A percentile compares a stretch with the other conserved stretches of the same genome.
phyloP scores from a whole-genome alignment of 371 early-diverging fungal genomes.

The Gilbertella persicaria region DNA sequence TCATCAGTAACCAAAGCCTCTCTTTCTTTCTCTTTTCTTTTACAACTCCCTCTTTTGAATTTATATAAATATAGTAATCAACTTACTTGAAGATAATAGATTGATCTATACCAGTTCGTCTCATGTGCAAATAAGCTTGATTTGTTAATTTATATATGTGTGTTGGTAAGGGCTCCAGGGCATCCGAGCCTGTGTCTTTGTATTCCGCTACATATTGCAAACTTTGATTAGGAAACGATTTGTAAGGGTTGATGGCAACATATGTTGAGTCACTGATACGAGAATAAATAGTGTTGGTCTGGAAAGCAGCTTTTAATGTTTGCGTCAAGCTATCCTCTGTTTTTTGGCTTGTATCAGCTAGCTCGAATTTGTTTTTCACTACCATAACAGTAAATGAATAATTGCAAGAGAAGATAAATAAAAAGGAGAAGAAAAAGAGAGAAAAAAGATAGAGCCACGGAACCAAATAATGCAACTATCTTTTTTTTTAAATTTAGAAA shows the following conservation, averaged over 20 bases:
- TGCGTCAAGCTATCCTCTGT: slow-evolving; percentile 21
- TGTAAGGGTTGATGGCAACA: slow-evolving; percentile 65
- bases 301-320: slow-evolving; percentile 29
- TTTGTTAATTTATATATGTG: slow-evolving; percentile 85
- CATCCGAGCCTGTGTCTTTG: slow-evolving; percentile 66
- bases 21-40: neutral
- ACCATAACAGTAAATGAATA: slow-evolving; percentile 1
- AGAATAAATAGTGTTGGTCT: slow-evolving; percentile 61
- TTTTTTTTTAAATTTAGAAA: too few species aligned
- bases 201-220: slow-evolving; percentile 78
- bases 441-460: too few species aligned
- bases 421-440: neutral
- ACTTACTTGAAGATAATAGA: slow-evolving; percentile 75
- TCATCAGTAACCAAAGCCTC: too few species aligned
- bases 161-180: slow-evolving; percentile 54
- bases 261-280: slow-evolving; percentile 62
- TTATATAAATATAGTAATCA: slow-evolving; percentile 25
- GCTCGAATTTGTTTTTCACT: slow-evolving; percentile 5
- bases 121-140: slow-evolving; percentile 79
- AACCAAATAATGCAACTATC: neutral
- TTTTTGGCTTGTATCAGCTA: slow-evolving; percentile 8
- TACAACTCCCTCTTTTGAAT: slow-evolving; percentile 34
- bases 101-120: slow-evolving; percentile 82
- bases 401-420: too few species aligned
- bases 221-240: slow-evolving; percentile 38